Conservation (phyloP, 495 filamentous ascomycete genomes). For the Tuber umbilicatum region DNA sequence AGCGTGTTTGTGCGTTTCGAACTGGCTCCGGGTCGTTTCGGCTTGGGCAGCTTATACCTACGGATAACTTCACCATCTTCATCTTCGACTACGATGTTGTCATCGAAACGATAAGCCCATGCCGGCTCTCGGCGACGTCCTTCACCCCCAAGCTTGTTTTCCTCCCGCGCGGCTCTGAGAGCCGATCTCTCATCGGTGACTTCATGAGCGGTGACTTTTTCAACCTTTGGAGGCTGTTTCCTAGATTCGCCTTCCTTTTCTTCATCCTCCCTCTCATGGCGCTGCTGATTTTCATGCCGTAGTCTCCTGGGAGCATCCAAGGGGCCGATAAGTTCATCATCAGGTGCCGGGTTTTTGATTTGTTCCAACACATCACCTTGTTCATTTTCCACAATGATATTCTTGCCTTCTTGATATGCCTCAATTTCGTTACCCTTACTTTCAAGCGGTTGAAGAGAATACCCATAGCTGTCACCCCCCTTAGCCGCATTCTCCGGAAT, state of each 20-base stretch:
- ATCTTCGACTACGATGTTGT: constrained; percentile 88
- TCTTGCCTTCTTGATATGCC: constrained; percentile 72
- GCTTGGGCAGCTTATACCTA: constrained; percentile 62
- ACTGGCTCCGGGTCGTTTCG: constrained; percentile 37
- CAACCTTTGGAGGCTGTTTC: constrained; percentile 16
- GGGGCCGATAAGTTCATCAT: constrained; percentile 21
- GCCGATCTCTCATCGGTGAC: constrained; percentile 38
- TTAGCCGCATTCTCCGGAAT: constrained; percentile 26
- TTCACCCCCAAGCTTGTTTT: constrained; percentile 19
- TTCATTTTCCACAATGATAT: constrained; percentile 77
- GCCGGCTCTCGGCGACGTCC: constrained; percentile 54
- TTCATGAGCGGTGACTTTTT: constrained; percentile 37
- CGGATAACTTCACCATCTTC: constrained; percentile 96
- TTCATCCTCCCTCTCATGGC: constrained; percentile 45
- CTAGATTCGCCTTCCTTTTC: constrained; percentile 22
- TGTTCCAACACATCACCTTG: constrained; percentile 72
- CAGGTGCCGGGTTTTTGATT: constrained; percentile 33
- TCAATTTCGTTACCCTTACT: constrained; percentile 46
- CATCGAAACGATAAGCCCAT: constrained; percentile 80
- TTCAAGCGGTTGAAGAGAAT: constrained; percentile 40
- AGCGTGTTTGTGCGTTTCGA: constrained; percentile 21
- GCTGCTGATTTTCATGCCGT: constrained; percentile 45
- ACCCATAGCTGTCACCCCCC: constrained; percentile 43
- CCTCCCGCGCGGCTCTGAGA: constrained; percentile 33
- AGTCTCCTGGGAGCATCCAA: constrained; percentile 18